phyloP scores from a whole-genome alignment of 805 yeast genomes.

The Teunomyces lycoperdinae region DNA sequence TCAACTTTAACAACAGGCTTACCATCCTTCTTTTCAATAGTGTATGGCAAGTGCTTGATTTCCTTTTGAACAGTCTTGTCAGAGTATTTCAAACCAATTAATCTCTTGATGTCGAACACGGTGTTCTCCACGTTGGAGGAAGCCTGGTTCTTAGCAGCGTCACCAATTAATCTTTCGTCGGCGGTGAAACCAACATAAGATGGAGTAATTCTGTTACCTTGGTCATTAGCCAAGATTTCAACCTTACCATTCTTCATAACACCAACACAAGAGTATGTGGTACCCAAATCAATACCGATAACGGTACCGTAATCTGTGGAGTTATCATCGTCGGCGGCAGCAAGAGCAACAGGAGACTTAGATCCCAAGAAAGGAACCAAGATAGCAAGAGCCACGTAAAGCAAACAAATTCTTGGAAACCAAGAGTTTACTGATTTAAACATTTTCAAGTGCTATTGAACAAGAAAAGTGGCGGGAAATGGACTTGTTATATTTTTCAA shows the following conservation, averaged over 20 bases:
- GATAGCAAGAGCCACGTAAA: slow-evolving; percentile 33
- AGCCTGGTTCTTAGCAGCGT: slow-evolving; percentile 97
- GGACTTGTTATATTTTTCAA: background rate
- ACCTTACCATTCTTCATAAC: slow-evolving; percentile 90
- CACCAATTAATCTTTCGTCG: slow-evolving; percentile 91
- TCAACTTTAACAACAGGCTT: slow-evolving; percentile 83
- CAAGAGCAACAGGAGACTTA: slow-evolving; percentile 16
- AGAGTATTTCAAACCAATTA: slow-evolving; percentile 86
- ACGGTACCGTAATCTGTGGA: slow-evolving; percentile 50
- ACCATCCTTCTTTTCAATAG: slow-evolving; percentile 66
- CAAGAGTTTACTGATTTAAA: slow-evolving; percentile 6
- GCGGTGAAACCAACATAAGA: slow-evolving; percentile 94
- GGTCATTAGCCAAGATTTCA: slow-evolving; percentile 95
- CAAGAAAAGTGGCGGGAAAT: background rate
- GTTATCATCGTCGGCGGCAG: slow-evolving; percentile 20
- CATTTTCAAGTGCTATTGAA: background rate
- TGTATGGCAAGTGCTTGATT: slow-evolving; percentile 86
- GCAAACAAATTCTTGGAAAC: slow-evolving; percentile 17
- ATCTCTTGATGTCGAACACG: slow-evolving; percentile 87
- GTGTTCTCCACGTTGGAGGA: slow-evolving; percentile 91
- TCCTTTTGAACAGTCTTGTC: slow-evolving; percentile 80
- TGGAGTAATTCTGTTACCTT: slow-evolving; percentile 98
- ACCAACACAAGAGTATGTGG: slow-evolving; percentile 95
- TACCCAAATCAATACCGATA: slow-evolving; percentile 97
- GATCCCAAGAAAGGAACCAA: slow-evolving; percentile 37